Evolutionary conservation across 2,329 filamentous ascomycete species (phyloP), one percentile per base, ranked within the genome.

Genomic region (Penicillium expansum): DNA sequence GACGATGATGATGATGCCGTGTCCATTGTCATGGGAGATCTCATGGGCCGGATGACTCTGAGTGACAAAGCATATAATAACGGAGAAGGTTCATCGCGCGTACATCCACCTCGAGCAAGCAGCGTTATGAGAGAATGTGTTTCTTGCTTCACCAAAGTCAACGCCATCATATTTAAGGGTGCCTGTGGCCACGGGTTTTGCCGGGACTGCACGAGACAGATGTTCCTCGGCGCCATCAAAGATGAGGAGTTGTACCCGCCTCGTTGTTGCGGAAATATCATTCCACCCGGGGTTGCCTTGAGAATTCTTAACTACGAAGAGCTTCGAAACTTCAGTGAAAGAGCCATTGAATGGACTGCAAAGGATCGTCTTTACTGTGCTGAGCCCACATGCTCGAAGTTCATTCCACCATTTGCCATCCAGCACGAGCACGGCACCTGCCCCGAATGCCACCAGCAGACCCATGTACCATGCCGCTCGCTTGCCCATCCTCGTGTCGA

Each of bases 311-410:
- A 32, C 13, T 50, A 62, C 13, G 2, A 47, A 6, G 61, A 66
- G 50, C 57, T 65, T 10, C 37, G 32, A 4, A 11, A 4, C 1
- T 67, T 61, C 37, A 33, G 47, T 1, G 54, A 62, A 38, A 57
- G 51, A 29, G 59, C 52, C 5, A 18, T 61, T 10, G 62, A 65
- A 51, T 65, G 56, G 29, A 48, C 54, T 0, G 35, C 59, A 0
- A 43, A 60, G 9, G 53, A 62, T 18, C 58, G 57, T 20, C 16
- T 67, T 3, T 67, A 67, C 43, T 67, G 65, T 13, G 59, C 61
- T 0, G 58, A 63, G 1, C 56, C 56, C 13, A 64, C 24, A 5
- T 67, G 63, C 22, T 65, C 63, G 3, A 54, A 48, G 10, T 67
- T 65, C 11, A 66, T 67, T 27, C 63, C 59, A 2, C 57, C 52